These are phyloP conservation scores for Aspergillus homomorphus DNA, from an alignment of 495 filamentous ascomycete genomes.

Conservation along the genomic window DNA sequence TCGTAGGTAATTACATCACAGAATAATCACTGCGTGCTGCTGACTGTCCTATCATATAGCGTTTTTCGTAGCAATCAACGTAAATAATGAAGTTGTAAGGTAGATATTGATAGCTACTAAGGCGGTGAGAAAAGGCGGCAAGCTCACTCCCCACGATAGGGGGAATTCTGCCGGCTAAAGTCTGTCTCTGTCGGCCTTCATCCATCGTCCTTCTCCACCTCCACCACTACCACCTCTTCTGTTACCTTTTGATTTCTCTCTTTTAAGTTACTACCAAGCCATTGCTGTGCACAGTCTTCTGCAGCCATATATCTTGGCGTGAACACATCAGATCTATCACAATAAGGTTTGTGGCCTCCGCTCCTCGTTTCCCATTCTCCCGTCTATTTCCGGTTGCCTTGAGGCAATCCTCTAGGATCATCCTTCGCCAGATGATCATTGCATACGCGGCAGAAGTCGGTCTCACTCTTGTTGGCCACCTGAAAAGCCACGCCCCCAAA, in stretches of 20 bases:
- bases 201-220: neutral
- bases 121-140: neutral
- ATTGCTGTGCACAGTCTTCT: neutral
- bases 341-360: conserved; percentile 2
- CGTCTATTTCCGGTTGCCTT: neutral
- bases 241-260: no score
- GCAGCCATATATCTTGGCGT: neutral
- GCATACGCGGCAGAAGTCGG: neutral
- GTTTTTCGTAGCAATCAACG: no score
- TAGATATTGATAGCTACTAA: neutral
- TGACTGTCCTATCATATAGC: no score
- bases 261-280: neutral
- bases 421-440: neutral
- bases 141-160: neutral
- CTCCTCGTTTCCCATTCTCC: neutral
- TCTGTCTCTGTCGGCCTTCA: neutral
- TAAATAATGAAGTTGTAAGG: no score
- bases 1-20: no score
- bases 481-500: neutral
- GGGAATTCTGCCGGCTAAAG: neutral
- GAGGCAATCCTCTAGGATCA: neutral
- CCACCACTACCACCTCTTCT: neutral
- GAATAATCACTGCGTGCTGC: no score
- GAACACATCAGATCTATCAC: neutral
- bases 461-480: neutral